phyloP scores from a whole-genome alignment of 768 basidiomycete genomes.

The Inosperma sp. region DNA sequence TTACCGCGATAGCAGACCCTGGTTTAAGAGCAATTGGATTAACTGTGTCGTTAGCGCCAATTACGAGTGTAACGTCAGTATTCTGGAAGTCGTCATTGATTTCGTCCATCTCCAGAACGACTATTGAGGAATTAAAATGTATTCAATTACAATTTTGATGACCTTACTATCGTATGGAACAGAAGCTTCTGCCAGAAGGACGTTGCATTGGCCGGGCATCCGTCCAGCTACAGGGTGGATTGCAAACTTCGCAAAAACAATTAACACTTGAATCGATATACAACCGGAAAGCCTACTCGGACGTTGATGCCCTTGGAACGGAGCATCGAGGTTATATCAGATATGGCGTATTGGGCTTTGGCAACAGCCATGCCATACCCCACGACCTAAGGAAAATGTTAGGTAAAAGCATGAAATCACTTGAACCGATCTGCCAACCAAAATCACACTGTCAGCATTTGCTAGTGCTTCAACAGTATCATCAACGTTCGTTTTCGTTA shows the following conservation, averaged over 20 bases:
- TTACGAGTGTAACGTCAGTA: constrained; percentile 86
- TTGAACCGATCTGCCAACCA: constrained; percentile 39
- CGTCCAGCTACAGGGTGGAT: constrained; percentile 90
- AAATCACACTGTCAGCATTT: constrained; percentile 79
- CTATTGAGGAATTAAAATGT: constrained; percentile 34
- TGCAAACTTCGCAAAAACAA: constrained; percentile 46
- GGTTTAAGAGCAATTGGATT: constrained; percentile 87
- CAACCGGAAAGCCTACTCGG: constrained; percentile 37
- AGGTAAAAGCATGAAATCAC: neutral
- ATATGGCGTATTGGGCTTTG: constrained; percentile 78
- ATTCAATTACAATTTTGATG: neutral
- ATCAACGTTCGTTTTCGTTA: constrained; percentile 74
- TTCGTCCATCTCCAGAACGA: constrained; percentile 91
- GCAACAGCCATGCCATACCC: constrained; percentile 93
- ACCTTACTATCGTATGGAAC: constrained; percentile 82
- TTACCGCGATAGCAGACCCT: constrained; percentile 75
- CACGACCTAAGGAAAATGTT: constrained; percentile 48
- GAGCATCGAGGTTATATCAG: constrained; percentile 71
- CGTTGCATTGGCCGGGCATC: constrained; percentile 92
- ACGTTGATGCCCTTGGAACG: constrained; percentile 73
- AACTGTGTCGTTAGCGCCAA: constrained; percentile 90
- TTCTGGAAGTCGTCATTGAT: constrained; percentile 90
- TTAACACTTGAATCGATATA: neutral
- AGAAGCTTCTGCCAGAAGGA: constrained; percentile 84
- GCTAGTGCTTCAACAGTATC: constrained; percentile 74